Percentiles rank a stretch among this genome's conserved stretches.
phyloP scores from a whole-genome alignment of 108 stramenopile genomes.

The Skeletonema menzelii region DNA sequence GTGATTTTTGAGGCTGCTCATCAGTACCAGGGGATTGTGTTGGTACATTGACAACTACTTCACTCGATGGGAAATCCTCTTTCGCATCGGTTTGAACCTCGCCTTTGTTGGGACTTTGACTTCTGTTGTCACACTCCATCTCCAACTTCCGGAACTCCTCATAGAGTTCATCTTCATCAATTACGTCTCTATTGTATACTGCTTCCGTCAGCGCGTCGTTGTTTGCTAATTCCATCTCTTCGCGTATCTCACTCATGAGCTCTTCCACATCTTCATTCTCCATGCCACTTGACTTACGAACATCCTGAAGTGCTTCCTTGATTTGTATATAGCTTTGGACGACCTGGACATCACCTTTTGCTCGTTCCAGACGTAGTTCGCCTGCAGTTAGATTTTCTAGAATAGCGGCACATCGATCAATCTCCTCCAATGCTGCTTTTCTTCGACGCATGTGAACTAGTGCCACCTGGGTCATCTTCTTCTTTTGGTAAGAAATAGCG shows the following conservation, averaged over 20 bases:
- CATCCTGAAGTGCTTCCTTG: slow-evolving; percentile 25
- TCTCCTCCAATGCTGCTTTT: slow-evolving; percentile 32
- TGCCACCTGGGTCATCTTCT: slow-evolving; percentile 9
- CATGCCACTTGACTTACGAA: slow-evolving; percentile 12
- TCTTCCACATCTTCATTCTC: slow-evolving; percentile 17
- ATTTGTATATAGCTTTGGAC: slow-evolving; percentile 17
- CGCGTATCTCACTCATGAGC: slow-evolving; percentile 33
- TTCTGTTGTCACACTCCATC: slow-evolving; percentile 16
- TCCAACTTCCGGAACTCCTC: slow-evolving; percentile 34
- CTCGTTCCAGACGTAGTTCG: slow-evolving; percentile 36
- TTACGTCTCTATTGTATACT: background rate
- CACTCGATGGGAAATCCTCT: background rate
- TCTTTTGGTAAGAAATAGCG: slow-evolving; percentile 20
- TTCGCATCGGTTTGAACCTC: too few species aligned
- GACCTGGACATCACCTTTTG: slow-evolving; percentile 24
- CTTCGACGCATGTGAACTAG: slow-evolving; percentile 31
- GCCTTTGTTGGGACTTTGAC: background rate
- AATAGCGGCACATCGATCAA: slow-evolving; percentile 30
- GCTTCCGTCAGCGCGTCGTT: background rate
- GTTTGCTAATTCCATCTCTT: slow-evolving; percentile 21
- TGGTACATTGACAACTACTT: background rate
- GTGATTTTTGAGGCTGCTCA: background rate
- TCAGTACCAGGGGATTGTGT: background rate
- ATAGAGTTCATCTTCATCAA: slow-evolving; percentile 37
- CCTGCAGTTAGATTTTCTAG: slow-evolving; percentile 33